Evolutionary conservation across 1,284 basidiomycete genomes (phyloP).

Genomic region (Chondrostereum purpureum): DNA sequence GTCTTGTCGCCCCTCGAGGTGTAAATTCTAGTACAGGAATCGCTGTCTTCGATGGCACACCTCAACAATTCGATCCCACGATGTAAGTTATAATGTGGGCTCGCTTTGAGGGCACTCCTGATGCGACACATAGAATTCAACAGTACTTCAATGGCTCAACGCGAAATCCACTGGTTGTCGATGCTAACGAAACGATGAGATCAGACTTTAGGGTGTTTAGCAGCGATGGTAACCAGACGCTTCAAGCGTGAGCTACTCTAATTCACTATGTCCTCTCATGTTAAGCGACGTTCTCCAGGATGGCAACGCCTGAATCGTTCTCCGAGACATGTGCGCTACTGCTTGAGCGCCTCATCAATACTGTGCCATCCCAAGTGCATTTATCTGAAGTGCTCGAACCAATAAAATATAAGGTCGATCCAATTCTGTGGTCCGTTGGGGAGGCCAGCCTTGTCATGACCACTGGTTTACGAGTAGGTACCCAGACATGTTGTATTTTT

Average conservation of each 20-base stretch:
- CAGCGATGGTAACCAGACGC: slow-evolving; percentile 22
- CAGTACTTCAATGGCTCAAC: slow-evolving; percentile 25
- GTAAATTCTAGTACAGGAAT: background rate
- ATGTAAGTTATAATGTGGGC: slow-evolving; percentile 14
- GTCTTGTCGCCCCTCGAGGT: slow-evolving; percentile 15
- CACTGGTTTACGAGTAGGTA: background rate
- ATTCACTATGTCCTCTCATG: slow-evolving; percentile 15
- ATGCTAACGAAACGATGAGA: slow-evolving; percentile 19
- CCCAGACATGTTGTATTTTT: background rate
- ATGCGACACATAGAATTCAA: slow-evolving; percentile 17
- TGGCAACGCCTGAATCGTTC: slow-evolving; percentile 12
- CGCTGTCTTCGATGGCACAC: slow-evolving; percentile 17
- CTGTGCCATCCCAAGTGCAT: slow-evolving; percentile 12
- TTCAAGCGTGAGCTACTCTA: slow-evolving; percentile 20
- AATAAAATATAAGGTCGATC: slow-evolving; percentile 10
- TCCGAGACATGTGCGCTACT: slow-evolving; percentile 9
- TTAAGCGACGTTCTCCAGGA: slow-evolving; percentile 16
- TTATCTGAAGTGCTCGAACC: slow-evolving; percentile 12
- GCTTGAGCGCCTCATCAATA: slow-evolving; percentile 14
- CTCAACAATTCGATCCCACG: slow-evolving; percentile 18
- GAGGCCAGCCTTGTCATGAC: background rate
- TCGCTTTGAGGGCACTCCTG: background rate
- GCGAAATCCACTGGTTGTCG: slow-evolving; percentile 20
- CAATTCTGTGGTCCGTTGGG: background rate
- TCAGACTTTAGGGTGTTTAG: slow-evolving; percentile 25